A percentile compares a stretch with the other conserved stretches of the same genome.
Evolutionary conservation across 176 grass and related monocot species (phyloP).

Genomic region (Oryza australiensis): DNA sequence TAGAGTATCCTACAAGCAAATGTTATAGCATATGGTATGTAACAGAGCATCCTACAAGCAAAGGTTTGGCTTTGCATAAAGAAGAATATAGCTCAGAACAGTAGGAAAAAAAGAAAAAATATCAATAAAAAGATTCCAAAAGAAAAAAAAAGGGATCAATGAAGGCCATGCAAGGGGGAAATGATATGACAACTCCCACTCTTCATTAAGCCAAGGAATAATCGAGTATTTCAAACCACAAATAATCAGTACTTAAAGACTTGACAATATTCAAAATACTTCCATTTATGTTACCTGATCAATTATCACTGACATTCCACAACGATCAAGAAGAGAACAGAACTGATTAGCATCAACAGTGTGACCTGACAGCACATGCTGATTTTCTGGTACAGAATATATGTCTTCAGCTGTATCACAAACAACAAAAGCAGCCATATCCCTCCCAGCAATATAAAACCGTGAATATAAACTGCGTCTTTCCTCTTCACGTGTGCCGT

Average conservation of each 20-base stretch:
- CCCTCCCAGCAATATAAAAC: conserved; percentile 89
- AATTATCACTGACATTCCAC: conserved; percentile 87
- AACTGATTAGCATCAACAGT: conserved; percentile 44
- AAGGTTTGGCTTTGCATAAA: background rate
- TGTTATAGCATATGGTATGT: background rate
- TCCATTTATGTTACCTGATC: conserved; percentile 64
- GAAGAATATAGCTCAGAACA: background rate
- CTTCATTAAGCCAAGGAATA: conserved; percentile 6
- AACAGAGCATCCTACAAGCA: background rate
- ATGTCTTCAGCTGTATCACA: conserved; percentile 50
- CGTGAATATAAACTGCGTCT: conserved; percentile 86
- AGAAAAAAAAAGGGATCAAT: background rate
- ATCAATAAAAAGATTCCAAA: background rate
- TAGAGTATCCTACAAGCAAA: background rate
- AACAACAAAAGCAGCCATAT: conserved; percentile 94
- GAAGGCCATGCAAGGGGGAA: background rate
- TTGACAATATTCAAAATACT: background rate
- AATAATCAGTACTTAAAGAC: background rate
- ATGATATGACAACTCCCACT: background rate
- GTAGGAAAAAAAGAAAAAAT: background rate
- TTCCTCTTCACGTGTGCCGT: conserved; percentile 61
- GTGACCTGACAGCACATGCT: conserved; percentile 37
- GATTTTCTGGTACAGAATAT: conserved; percentile 37
- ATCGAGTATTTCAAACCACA: background rate
- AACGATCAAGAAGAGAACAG: conserved; percentile 94